These are phyloP conservation scores for Zasmidium citrigriseum DNA, from an alignment of 2,329 filamentous ascomycete genomes.

Conservation along the genomic window DNA sequence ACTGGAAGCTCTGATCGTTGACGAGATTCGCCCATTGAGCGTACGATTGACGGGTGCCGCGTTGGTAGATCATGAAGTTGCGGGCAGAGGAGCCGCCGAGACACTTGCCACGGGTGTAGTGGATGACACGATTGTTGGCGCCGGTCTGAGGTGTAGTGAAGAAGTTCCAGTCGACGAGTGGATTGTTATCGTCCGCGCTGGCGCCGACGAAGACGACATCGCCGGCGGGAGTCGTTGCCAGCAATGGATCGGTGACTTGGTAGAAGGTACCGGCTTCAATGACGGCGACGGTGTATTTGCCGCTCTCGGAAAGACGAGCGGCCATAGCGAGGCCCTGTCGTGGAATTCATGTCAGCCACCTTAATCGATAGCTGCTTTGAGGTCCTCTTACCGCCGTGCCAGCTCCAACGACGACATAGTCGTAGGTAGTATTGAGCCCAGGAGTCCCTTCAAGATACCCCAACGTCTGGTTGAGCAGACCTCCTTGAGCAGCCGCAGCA, in stretches of 20 bases:
- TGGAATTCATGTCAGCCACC: not conserved
- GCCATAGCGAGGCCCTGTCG: conserved; percentile 25
- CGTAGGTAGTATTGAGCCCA: conserved; percentile 9
- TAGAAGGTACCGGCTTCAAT: conserved; percentile 30
- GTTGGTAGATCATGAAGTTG: conserved; percentile 26
- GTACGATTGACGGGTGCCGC: conserved; percentile 10
- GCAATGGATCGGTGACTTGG: conserved; percentile 15
- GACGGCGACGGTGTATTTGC: conserved; percentile 13
- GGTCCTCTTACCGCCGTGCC: conserved; percentile 19
- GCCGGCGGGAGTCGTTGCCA: conserved; percentile 6
- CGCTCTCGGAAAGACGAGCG: conserved; percentile 18
- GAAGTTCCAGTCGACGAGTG: conserved; percentile 17
- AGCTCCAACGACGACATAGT: conserved; percentile 30
- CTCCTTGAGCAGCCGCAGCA: no score
- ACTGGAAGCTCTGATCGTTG: conserved; percentile 35
- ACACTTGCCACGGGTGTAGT: conserved; percentile 33
- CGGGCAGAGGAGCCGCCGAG: conserved; percentile 32
- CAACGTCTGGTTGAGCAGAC: not conserved
- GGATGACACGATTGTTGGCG: conserved; percentile 12
- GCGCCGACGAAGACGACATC: conserved; percentile 6
- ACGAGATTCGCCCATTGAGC: conserved; percentile 35
- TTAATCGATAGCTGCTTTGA: no score
- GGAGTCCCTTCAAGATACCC: not conserved
- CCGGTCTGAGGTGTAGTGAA: conserved; percentile 27
- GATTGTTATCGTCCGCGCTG: conserved; percentile 11